These are phyloP conservation scores for Litchi chinensis DNA, from an alignment of 345 rosid genomes.

Conservation along the genomic window DNA sequence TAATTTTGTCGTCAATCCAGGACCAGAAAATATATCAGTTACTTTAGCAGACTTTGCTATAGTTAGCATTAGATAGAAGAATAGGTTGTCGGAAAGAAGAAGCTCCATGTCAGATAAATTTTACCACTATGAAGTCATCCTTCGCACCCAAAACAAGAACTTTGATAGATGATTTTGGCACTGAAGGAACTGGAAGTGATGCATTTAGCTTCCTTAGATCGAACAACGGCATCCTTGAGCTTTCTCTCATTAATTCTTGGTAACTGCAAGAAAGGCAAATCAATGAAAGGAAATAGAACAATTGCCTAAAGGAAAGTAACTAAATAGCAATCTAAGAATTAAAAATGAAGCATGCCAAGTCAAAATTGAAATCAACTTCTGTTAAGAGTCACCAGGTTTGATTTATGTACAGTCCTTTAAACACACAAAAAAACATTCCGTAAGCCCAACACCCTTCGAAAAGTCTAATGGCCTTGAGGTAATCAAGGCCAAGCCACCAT, in stretches of 20 bases:
- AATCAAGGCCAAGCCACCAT: not conserved
- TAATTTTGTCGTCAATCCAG: not conserved
- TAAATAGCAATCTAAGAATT: not conserved
- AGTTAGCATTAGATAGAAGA: not conserved
- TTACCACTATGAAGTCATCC: constrained; percentile 89
- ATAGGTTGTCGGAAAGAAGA: not conserved
- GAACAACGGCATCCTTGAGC: constrained; percentile 75
- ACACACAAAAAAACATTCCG: not conserved
- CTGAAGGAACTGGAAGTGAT: constrained; percentile 80
- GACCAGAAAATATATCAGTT: not conserved
- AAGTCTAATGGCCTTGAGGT: not conserved
- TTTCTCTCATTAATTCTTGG: constrained; percentile 75
- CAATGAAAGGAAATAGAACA: not conserved
- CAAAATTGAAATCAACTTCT: not conserved
- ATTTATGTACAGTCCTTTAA: too few relatives aligned
- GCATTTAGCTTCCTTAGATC: constrained; percentile 85
- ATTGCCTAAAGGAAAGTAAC: not conserved
- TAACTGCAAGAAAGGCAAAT: constrained; percentile 49
- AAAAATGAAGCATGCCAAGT: not conserved
- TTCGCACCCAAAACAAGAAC: constrained; percentile 76
- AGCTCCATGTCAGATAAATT: not conserved
- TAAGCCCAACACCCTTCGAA: not conserved
- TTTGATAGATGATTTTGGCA: constrained; percentile 44
- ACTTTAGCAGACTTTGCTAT: not conserved
- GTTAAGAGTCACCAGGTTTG: not conserved